Evolutionary conservation across 164 flowering plant genomes (phyloP).

Genomic region (Euptelea pleiosperma): DNA sequence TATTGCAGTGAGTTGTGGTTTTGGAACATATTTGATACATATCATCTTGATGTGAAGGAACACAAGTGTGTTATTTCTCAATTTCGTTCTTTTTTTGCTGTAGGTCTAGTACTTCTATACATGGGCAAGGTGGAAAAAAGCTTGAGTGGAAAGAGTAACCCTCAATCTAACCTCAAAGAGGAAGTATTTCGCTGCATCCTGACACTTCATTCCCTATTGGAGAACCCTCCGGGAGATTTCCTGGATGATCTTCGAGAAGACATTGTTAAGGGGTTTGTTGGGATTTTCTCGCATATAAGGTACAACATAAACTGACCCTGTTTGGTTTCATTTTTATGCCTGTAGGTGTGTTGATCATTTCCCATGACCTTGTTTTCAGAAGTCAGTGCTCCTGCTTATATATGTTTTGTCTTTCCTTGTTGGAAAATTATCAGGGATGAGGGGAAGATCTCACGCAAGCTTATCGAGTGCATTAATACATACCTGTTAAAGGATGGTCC

Average conservation of each 20-base stretch:
- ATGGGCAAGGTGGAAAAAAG: slow-evolving; percentile 59
- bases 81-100: slow-evolving; percentile 6
- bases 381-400: slow-evolving; percentile 7
- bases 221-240: slow-evolving; percentile 93
- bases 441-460: slow-evolving; percentile 77
- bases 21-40: not conserved
- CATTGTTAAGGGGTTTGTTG: slow-evolving; percentile 53
- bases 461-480: slow-evolving; percentile 80
- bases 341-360: not conserved
- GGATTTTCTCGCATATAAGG: slow-evolving; percentile 66
- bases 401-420: slow-evolving; percentile 5
- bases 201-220: slow-evolving; percentile 82
- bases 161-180: slow-evolving; percentile 50
- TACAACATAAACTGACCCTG: slow-evolving; percentile 11
- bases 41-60: not conserved
- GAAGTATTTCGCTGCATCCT: slow-evolving; percentile 65
- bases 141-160: slow-evolving; percentile 31
- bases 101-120: slow-evolving; percentile 64
- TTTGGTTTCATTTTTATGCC: slow-evolving; percentile 1
- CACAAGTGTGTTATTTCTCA: not conserved
- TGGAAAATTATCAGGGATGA: slow-evolving; percentile 59
- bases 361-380: not conserved
- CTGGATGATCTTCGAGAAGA: slow-evolving; percentile 58
- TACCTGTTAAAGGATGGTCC: slow-evolving; percentile 88
- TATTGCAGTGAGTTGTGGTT: slow-evolving; percentile 59